Base-by-base conservation (phyloP, 176 grass and related monocot species). In the Calamus simplicifolius region DNA sequence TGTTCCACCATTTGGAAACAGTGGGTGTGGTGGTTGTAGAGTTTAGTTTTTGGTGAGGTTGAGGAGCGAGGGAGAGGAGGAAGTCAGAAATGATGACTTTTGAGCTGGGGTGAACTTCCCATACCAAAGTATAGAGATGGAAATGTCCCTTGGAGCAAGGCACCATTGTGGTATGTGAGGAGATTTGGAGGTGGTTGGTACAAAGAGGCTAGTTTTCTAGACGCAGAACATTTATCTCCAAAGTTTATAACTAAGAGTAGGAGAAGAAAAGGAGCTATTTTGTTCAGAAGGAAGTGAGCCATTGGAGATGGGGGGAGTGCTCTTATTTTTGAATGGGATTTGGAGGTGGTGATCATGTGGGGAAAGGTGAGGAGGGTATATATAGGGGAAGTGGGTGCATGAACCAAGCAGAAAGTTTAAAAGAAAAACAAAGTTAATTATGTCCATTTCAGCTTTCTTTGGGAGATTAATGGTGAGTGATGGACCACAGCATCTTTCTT, bases 1-100 rank as follows among this genome's bases (percentile, higher is more conserved):
- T 62, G 71, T 64, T 19, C 71, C 82, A 82, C 87, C 87, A 90
- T 61, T 85, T 65, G 2, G 78, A 26, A 27, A 85, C 78, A 2
- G 78, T 85, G 16, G 82, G 87, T 13, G 35, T 13, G 35, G 35
- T 43, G 35, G 35, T 3, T 13, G 35, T 43, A 10, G 35, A 43
- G 1, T 15, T 25, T 2, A 68, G 8, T 13, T 28, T 5, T 6
- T 30, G 18, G 1, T 8, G 5, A 26, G 53, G 16, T 10, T 56
- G 5, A 6, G 73, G 25, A 13, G 68, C 49, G 18, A 95, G 75
- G 16, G 89, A 85, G 10, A 52, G 75, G 4, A 95, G 19, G 57
- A 89, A 83, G 71, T 89, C 82, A 18, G 79, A 69, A 62, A 89
- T 72, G 75, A 95, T 38, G 70, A 71, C 48, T 83, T 89, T 64